phyloP scores from a whole-genome alignment of 2,329 filamentous ascomycete genomes.

The Pestalotiopsis sp. region DNA sequence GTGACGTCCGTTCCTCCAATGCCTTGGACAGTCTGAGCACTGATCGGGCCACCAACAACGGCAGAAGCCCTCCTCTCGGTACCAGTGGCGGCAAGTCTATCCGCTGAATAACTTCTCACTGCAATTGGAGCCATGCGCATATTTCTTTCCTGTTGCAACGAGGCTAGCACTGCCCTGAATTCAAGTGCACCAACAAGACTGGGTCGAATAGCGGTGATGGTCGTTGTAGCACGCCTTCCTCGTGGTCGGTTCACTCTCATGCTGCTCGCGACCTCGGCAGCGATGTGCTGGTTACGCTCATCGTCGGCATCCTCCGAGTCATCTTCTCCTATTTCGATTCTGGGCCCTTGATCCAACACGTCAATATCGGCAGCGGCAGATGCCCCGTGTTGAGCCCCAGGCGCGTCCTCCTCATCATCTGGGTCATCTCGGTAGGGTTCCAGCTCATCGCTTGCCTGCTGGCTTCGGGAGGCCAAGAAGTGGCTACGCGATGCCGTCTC shows the following conservation, averaged over 20 bases:
- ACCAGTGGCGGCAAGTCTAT: constrained; percentile 36
- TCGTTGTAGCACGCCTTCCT: constrained; percentile 68
- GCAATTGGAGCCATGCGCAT: constrained; percentile 72
- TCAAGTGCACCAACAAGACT: constrained; percentile 93
- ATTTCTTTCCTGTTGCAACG: constrained; percentile 80
- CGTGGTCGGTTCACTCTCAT: constrained; percentile 83
- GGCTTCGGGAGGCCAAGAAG: constrained; percentile 61
- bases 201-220: constrained; percentile 84
- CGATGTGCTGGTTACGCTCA: constrained; percentile 60
- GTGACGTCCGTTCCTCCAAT: constrained; percentile 18
- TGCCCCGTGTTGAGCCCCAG: constrained; percentile 28
- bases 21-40: constrained; percentile 21
- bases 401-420: constrained; percentile 48
- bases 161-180: constrained; percentile 88
- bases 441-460: constrained; percentile 53
- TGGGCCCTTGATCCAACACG: constrained; percentile 46
- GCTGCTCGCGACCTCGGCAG: constrained; percentile 85
- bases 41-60: constrained; percentile 16
- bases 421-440: constrained; percentile 68
- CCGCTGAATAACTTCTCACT: constrained; percentile 70
- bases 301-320: constrained; percentile 57
- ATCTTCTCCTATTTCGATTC: constrained; percentile 54
- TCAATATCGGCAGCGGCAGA: constrained; percentile 40
- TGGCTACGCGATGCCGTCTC: constrained; percentile 76
- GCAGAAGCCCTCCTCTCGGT: not conserved